Evolutionary conservation across 768 basidiomycete genomes (phyloP), one percentile per base, ranked within the genome.

Genomic region (Mycena vulgaris): DNA sequence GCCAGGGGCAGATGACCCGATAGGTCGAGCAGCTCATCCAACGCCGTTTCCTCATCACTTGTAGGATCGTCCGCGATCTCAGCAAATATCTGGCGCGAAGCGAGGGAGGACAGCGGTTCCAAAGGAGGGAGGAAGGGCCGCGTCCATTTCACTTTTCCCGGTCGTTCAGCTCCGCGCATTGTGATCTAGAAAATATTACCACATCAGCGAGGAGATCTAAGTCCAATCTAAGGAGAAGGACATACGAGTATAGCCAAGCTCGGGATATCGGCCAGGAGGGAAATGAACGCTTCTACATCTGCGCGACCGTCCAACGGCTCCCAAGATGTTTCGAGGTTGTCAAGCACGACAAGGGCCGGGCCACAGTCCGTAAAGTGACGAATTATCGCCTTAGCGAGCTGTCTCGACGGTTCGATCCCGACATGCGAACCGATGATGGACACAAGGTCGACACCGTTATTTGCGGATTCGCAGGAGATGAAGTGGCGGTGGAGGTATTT

Each of bases 271-370:
- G 33, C 55, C 55, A 56, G 39, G n/a, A 56, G 31, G 8, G 55
- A 56, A 10, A 56, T 5, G 25, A 56, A 39, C 23, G 37, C 55
- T 39, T 56, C 55, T 5, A 56, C 55, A 4, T 39, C 4, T 37
- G n/a, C 35, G 6, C 55, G 55, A 23, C n/a, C 37, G 3, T 56
- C 55, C 13, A 39, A 16, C n/a, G 55, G 28, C 25, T 56, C 55
- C 55, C 55, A 56, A 5, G 55, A n/a, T 23, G 55, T 56, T 39
- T 39, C 55, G 1, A 56, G 5, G 25, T 56, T 56, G 55, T 56
- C 55, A 16, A 56, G 55, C 55, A 56, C 35, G 21, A 52, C 17
- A 9, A 52, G 51, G 11, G 11, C 31, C 21, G 51, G 6, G 3
- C 51, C 51, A 31, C 30, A 31, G 3, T 52, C 3, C 19, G 3